Base-by-base conservation (phyloP, 257 asterid species). In the Linaria vulgaris region DNA sequence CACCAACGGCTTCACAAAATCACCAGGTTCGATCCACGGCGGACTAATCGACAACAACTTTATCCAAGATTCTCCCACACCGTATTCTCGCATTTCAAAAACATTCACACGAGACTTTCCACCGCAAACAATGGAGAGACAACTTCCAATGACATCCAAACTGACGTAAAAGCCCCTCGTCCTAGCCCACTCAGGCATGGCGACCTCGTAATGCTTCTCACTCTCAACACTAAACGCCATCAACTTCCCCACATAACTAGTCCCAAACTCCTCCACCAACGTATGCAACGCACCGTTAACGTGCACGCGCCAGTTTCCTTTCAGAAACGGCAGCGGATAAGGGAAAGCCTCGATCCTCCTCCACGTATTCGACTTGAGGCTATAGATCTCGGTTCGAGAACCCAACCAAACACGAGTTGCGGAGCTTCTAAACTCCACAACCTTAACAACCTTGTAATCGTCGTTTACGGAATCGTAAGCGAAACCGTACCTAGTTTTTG, bases 61-160 rank as follows among this genome's bases (percentile, higher is more conserved):
- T 6, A 53, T 66, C 85, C 85, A 80, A 14, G 78, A 80, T 43
- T 74, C 71, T 21, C 59, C 65, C 66, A 70, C 68, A 1, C 69
- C 67, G 37, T 63, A 80, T 10, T 71, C 74, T 52, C 68, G 71
- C 82, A 80, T 76, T 34, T 76, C 64, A 82, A 82, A 80, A 6
- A 80, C 9, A 15, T 64, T 74, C 3, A 27, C 39, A 13, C 41
- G 15, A 23, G 56, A 61, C 11, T 16, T 21, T 7, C 12, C 16
- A 11, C 46, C 10, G 19, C 7, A 47, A 15, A 66, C 16, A 45
- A 76, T 30, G 54, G 70, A 76, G 55, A 80, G 74, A 30, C 56
- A 54, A 7, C 63, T 78, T 14, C 31, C 78, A 67, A 80, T 27
- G 37, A 45, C 73, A 30, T 63, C 61, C 37, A 76, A 51, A 47